Evolutionary conservation across 164 flowering plant genomes (phyloP).

Genomic region (Houttuynia cordata): DNA sequence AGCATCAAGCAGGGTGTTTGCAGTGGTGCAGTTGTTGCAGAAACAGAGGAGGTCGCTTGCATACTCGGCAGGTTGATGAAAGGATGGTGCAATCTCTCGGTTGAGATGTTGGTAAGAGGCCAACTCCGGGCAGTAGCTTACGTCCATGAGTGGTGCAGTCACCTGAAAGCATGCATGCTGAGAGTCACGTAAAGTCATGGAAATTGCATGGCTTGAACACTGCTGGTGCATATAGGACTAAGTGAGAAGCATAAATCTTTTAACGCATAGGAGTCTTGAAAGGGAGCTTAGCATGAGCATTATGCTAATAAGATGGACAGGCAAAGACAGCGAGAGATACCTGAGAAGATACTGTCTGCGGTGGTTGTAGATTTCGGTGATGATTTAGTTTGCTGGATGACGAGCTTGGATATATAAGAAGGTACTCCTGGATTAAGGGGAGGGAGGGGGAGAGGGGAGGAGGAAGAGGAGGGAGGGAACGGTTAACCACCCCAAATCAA

Average conservation of each 20-base stretch:
- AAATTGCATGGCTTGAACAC: background rate
- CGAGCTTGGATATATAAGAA: background rate
- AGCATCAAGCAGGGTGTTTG: background rate
- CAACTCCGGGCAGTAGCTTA: background rate
- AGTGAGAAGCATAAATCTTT: too few relatives aligned
- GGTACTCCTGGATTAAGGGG: too few relatives aligned
- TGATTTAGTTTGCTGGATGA: background rate
- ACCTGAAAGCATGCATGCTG: too few relatives aligned
- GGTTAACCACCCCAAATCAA: background rate
- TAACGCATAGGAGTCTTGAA: too few relatives aligned
- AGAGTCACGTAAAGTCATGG: background rate
- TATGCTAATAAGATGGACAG: background rate
- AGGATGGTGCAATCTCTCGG: background rate
- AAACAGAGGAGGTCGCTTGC: conserved; percentile 2
- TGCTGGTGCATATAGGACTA: too few relatives aligned
- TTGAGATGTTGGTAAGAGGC: background rate
- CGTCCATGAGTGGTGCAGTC: background rate
- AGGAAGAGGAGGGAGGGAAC: background rate
- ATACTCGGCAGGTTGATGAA: background rate
- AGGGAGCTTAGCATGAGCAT: background rate
- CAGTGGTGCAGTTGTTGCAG: background rate
- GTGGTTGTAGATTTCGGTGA: background rate
- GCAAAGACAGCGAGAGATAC: background rate
- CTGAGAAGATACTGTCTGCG: background rate
- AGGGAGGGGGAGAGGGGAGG: too few relatives aligned